phyloP scores from a whole-genome alignment of 495 filamentous ascomycete species.

The Neurospora pannonica region DNA sequence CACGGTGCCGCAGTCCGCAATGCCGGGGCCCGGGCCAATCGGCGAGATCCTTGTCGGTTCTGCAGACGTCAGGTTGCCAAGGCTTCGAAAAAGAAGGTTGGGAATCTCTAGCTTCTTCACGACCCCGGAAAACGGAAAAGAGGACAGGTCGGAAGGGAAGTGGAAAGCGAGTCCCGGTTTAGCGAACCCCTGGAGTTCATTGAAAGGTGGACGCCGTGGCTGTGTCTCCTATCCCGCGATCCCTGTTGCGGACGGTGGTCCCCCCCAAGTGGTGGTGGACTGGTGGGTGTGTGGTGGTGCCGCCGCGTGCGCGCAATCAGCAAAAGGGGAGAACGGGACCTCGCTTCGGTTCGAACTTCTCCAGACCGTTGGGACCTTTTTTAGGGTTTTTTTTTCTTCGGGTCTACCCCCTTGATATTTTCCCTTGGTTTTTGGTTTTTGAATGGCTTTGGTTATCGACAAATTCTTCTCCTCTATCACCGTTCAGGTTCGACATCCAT shows the following conservation, averaged over 20 bases:
- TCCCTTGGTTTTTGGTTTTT: not conserved
- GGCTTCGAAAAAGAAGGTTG: not conserved
- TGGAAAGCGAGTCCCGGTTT: not conserved
- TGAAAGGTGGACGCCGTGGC: not conserved
- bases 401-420: not conserved
- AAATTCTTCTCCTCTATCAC: not conserved
- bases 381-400: not conserved
- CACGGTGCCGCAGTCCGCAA: not conserved
- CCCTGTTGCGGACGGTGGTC: not conserved
- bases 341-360: not conserved
- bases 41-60: not conserved
- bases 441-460: not conserved
- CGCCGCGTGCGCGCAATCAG: not conserved
- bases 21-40: not conserved
- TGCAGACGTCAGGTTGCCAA: not conserved
- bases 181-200: not conserved
- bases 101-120: not conserved
- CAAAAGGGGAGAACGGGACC: not conserved
- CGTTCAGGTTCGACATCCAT: not conserved
- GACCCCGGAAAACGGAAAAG: not conserved
- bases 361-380: not conserved
- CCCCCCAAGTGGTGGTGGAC: not conserved
- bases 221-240: not conserved
- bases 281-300: not conserved
- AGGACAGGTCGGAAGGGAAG: not conserved